A percentile compares a stretch with the other conserved stretches of the same genome.
Evolutionary conservation across 345 rosid genomes (phyloP).

Genomic region (Arabis hirsuta): DNA sequence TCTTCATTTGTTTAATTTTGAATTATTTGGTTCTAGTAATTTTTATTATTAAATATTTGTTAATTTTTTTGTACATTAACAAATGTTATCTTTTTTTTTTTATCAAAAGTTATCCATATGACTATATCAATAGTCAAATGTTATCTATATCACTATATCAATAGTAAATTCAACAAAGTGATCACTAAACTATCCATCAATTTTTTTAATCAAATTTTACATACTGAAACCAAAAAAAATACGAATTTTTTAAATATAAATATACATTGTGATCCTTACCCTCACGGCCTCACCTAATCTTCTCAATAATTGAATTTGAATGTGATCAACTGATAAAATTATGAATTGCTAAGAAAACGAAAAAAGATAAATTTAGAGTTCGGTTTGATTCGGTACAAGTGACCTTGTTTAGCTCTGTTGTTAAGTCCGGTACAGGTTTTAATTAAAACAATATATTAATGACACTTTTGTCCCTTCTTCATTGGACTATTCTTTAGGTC

Average conservation of each 20-base stretch:
- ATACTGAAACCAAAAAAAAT: neutral
- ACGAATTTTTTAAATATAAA: neutral
- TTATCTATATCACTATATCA: no score
- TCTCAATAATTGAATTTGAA: constrained; percentile 19
- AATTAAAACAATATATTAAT: neutral
- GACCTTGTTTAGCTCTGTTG: neutral
- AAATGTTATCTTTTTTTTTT: no score
- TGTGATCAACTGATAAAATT: constrained; percentile 1
- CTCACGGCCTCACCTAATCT: constrained; percentile 15
- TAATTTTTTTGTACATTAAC: no score
- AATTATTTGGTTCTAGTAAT: no score
- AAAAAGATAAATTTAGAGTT: neutral
- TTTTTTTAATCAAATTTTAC: neutral
- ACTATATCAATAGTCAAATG: no score
- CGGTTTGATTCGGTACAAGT: neutral
- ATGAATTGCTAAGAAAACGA: neutral
- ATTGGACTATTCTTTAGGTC: neutral
- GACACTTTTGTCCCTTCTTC: constrained; percentile 4
- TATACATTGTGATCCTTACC: no score
- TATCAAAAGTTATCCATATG: no score
- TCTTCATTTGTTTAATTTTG: neutral
- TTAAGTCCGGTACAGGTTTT: neutral
- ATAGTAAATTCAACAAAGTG: neutral
- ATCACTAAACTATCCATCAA: neutral
- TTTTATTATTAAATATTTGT: no score